Base-by-base conservation (phyloP, 768 basidiomycete genomes). In the Pleurotus sapidus region DNA sequence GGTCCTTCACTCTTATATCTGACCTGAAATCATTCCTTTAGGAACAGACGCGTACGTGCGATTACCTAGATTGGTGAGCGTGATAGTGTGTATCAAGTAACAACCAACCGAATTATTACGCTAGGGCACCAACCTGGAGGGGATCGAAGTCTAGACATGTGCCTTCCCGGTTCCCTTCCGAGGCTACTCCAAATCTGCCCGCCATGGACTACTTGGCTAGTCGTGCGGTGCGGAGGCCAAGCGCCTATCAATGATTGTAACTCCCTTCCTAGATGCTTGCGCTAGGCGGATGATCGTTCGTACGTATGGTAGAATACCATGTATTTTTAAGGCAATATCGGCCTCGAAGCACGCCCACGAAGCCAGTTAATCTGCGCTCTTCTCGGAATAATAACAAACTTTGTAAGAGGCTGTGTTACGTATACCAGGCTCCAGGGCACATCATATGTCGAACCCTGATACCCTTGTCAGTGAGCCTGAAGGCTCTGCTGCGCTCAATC, bases 41-140 rank as follows among this genome's bases (percentile, higher is more conserved):
- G 91, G 91, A 42, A 92, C 90, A 1, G 92, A 94, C 67, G 89
- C 87, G 17, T 94, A 89, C 70, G 63, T 94, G 54, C 81, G 88
- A 34, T 76, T 94, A 45, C 92, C 92, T 4, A 93, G 86, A 69
- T 76, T 94, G 67, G 91, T 91, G 60, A 70, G 83, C 70, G 15
- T 7, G 6, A 24, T 20, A 24, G 8, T 15, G 6, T 15, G 6
- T 48, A 9, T 5, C 11, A 15, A 15, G 5, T 48, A 15, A 15
- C 17, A 48, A 6, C 12, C 42, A 14, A n/a, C 42, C 15, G 42
- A 45, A 17, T n/a, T 17, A n/a, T 23, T 45, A 14, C 15, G 11
- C 9, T 45, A 93, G 91, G 91, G 91, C 34, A 94, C 90, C 7
- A 93, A 90, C 69, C 66, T 92, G 57, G 91, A 94, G 70, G 89